Base-by-base conservation (phyloP, 176 grass and related monocot species). In the Musa troglodytarum region DNA sequence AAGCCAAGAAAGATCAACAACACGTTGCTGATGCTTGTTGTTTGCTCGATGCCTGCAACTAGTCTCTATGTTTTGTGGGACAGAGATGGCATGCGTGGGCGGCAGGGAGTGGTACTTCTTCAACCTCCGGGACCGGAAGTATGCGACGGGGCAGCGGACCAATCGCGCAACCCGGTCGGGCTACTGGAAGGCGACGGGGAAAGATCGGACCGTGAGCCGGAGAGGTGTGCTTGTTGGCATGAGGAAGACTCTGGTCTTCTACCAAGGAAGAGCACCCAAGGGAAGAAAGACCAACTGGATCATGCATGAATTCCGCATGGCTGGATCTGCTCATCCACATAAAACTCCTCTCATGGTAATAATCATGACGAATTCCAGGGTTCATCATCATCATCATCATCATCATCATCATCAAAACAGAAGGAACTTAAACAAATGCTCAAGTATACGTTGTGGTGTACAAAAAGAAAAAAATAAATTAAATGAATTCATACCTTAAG, bases 191-290 rank as follows among this genome's bases (percentile, higher is more conserved):
- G 93, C 89, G 2, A 96, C 93, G 0, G 93, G 93, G 8, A 96
- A 92, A 78, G 93, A 96, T 26, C 87, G 93, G 1, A 20, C 77
- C 1, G 83, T 96, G 68, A 92, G 54, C 61, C 81, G 81, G 29
- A 85, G 88, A 76, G 89, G 93, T 2, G 78, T 86, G 10, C 83
- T 85, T 3, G 85, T 92, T 2, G 93, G 93, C 22, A 96, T 92
- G 93, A 84, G 93, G 16, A 96, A 96, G 91, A 96, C 93, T 13
- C 85, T 96, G 8, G 93, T 96, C 43, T 96, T 96, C 65, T 96
- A 96, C 49, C 81, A 90, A 82, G 93, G 93, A 50, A 92, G 93
- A 86, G 93, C 93, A 1, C 93, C 93, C 2, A 96, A 90, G 50
- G 93, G 93, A 26, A 88, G 78, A 74, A 96, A 96, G 81, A 96